Evolutionary conservation across 768 basidiomycete genomes (phyloP).

Genomic region (Naganishia randhawae): DNA sequence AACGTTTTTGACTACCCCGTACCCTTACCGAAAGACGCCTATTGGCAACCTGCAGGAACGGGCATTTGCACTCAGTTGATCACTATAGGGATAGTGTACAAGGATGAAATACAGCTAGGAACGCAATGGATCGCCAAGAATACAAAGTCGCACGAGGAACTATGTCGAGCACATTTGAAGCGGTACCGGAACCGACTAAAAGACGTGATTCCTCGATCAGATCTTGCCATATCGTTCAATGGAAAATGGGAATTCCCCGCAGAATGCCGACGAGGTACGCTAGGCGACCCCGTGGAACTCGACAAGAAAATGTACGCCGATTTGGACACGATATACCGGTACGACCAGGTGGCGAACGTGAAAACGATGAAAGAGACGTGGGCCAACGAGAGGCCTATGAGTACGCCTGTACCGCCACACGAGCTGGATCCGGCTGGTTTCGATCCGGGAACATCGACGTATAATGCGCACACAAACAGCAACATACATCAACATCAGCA

Average conservation of each 20-base stretch:
- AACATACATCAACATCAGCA: neutral
- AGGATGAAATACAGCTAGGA: constrained; percentile 11
- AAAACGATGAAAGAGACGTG: neutral
- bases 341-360: constrained; percentile 4
- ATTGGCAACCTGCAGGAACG: constrained; percentile 7
- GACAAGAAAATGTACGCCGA: neutral
- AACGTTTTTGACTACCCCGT: constrained; percentile 23
- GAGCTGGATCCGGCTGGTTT: neutral
- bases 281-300: constrained; percentile 7
- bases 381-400: neutral
- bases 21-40: constrained; percentile 10
- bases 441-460: neutral
- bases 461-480: neutral
- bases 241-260: constrained; percentile 1
- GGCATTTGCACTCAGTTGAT: constrained; percentile 3
- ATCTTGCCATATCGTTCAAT: constrained; percentile 11
- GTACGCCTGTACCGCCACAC: constrained; percentile 5
- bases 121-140: constrained; percentile 22
- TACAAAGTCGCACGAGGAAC: constrained; percentile 7
- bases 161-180: neutral
- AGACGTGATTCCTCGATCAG: neutral
- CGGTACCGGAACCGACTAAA: constrained; percentile 14
- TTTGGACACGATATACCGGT: neutral
- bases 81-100: constrained; percentile 11
- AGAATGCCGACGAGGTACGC: neutral